Conservation (phyloP, 257 asterid genomes). For the Primulina tabacum region DNA sequence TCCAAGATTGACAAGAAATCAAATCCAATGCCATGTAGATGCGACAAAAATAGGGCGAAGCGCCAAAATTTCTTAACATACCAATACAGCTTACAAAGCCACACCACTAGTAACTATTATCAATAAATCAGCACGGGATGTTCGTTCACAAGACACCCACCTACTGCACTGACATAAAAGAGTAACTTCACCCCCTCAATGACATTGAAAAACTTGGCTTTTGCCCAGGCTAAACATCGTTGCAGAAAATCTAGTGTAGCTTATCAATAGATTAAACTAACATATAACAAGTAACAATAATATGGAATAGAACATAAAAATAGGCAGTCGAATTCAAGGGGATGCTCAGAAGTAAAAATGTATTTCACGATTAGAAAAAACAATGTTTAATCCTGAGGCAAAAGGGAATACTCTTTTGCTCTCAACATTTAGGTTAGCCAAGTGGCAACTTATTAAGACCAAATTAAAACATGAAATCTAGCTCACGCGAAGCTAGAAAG, state of each 20-base stretch:
- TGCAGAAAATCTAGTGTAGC: not conserved
- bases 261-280: not conserved
- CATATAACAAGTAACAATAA: not conserved
- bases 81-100: not conserved
- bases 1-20: not conserved
- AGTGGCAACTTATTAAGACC: not conserved
- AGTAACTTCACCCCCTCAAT: not conserved
- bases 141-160: not conserved
- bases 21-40: not conserved
- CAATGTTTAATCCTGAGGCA: too few species aligned
- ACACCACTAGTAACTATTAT: not conserved
- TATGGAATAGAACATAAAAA: not conserved
- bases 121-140: not conserved
- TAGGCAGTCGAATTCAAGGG: too few species aligned
- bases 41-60: not conserved
- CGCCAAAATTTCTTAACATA: too few species aligned
- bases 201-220: not conserved
- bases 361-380: not conserved
- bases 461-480: not conserved
- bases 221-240: not conserved
- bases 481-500: not conserved
- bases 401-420: not conserved
- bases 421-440: not conserved
- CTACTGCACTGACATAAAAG: not conserved
- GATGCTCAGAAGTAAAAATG: not conserved